Evolutionary conservation across 805 yeast genomes (phyloP).

Genomic region (Saturnispora halmiae): DNA sequence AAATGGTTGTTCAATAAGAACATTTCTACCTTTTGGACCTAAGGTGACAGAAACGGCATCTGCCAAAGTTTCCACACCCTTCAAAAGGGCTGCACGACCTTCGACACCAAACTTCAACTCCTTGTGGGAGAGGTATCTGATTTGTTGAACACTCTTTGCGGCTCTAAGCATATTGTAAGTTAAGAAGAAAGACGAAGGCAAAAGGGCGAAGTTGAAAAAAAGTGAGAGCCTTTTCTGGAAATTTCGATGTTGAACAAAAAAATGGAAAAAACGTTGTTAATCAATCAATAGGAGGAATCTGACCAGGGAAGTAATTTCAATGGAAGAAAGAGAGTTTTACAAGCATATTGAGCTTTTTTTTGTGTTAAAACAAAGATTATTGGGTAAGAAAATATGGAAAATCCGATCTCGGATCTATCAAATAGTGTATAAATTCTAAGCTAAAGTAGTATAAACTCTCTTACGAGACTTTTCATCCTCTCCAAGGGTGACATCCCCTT

Average conservation of each 20-base stretch:
- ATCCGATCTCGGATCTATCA: slow-evolving; percentile 3
- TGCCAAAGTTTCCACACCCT: slow-evolving; percentile 91
- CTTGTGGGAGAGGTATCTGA: slow-evolving; percentile 61
- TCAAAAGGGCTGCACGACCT: slow-evolving; percentile 88
- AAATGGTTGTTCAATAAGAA: slow-evolving; percentile 89
- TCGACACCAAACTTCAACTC: slow-evolving; percentile 95
- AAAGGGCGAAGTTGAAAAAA: neutral
- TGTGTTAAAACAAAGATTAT: neutral
- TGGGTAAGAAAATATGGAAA: neutral
- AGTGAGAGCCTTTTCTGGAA: slow-evolving; percentile 4
- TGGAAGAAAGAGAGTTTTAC: no score
- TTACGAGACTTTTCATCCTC: slow-evolving; percentile 44
- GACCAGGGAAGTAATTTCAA: no score
- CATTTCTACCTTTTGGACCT: slow-evolving; percentile 98
- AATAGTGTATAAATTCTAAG: slow-evolving; percentile 10
- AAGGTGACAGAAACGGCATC: slow-evolving; percentile 94
- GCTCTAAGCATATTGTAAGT: slow-evolving; percentile 43
- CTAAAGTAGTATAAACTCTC: slow-evolving; percentile 48
- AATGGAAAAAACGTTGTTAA: no score
- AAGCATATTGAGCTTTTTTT: no score
- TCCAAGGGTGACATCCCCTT: slow-evolving; percentile 37
- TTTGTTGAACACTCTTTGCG: slow-evolving; percentile 31
- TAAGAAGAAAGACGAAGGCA: slow-evolving; percentile 13
- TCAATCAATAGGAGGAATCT: no score
- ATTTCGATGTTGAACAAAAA: no score